phyloP scores from a whole-genome alignment of 352 stramenopile species.

The Pythium scleroteichum region DNA sequence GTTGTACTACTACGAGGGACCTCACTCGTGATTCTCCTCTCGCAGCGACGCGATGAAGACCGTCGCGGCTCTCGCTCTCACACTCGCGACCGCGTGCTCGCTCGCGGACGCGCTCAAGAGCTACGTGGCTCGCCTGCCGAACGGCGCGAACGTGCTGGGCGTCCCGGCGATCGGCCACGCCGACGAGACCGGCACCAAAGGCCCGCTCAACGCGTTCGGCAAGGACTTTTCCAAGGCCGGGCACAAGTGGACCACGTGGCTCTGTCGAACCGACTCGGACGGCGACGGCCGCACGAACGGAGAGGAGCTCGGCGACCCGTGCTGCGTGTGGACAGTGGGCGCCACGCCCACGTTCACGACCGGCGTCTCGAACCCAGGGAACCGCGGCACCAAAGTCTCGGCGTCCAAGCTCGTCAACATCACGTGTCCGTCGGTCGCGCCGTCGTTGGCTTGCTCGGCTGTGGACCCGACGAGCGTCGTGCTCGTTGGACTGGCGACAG shows the following conservation, averaged over 20 bases:
- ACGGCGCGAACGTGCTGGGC: neutral
- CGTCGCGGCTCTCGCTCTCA: no score
- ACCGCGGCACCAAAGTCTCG: conserved; percentile 7
- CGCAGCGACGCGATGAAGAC: no score
- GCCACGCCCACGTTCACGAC: conserved; percentile 13
- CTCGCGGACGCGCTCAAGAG: no score
- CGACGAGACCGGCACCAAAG: conserved; percentile 10
- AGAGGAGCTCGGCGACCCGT: conserved; percentile 59
- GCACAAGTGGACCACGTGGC: conserved; percentile 30
- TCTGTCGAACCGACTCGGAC: conserved; percentile 50
- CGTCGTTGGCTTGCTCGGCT: no score
- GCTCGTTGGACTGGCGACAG: no score
- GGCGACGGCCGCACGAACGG: conserved; percentile 59
- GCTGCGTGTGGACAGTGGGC: conserved; percentile 34
- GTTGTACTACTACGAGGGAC: no score
- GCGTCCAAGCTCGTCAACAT: conserved; percentile 11
- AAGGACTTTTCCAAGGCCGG: conserved; percentile 33
- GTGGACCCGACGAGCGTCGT: no score
- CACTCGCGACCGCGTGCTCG: no score
- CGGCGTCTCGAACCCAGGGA: conserved; percentile 21
- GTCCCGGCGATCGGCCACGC: conserved; percentile 27
- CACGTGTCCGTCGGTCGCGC: neutral
- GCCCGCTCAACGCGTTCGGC: conserved; percentile 38
- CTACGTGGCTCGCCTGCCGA: no score
- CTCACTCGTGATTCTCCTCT: no score